These are phyloP conservation scores for Rhodotorula sp. DNA, from an alignment of 1,284 basidiomycete genomes.

Conservation along the genomic window DNA sequence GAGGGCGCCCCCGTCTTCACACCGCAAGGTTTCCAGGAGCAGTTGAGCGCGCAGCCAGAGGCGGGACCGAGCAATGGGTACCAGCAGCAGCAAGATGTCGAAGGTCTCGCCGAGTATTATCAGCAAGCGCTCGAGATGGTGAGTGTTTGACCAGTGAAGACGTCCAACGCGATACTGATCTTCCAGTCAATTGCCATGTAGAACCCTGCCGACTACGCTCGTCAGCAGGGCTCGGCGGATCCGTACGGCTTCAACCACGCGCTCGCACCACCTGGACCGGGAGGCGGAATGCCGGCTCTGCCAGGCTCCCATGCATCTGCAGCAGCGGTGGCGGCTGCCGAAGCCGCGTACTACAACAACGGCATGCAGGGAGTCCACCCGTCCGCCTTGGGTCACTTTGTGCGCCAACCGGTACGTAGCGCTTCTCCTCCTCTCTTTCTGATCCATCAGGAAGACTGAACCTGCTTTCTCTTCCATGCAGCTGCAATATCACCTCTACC, in stretches of 20 bases:
- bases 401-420: slow-evolving; percentile 33
- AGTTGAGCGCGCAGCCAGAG: neutral
- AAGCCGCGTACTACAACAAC: slow-evolving; percentile 33
- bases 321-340: slow-evolving; percentile 13
- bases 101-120: slow-evolving; percentile 34
- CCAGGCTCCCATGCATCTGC: slow-evolving; percentile 2
- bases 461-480: slow-evolving; percentile 47
- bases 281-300: slow-evolving; percentile 7
- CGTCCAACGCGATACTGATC: neutral
- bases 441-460: neutral
- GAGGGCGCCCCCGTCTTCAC: slow-evolving; percentile 33
- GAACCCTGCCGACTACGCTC: slow-evolving; percentile 22
- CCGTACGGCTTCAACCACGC: slow-evolving; percentile 19
- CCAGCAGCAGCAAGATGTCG: slow-evolving; percentile 3
- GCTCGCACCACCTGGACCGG: slow-evolving; percentile 20
- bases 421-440: neutral
- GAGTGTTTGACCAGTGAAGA: neutral
- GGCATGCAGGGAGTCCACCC: slow-evolving; percentile 18
- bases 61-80: neutral
- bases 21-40: neutral
- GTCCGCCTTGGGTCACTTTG: slow-evolving; percentile 17
- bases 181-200: neutral
- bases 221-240: neutral
- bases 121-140: slow-evolving; percentile 36
- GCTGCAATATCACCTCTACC: slow-evolving; percentile 92